Percentiles rank a stretch among this genome's conserved stretches.
phyloP scores from a whole-genome alignment of 805 yeast genomes.

The Saccharomyces kudriavzevii region DNA sequence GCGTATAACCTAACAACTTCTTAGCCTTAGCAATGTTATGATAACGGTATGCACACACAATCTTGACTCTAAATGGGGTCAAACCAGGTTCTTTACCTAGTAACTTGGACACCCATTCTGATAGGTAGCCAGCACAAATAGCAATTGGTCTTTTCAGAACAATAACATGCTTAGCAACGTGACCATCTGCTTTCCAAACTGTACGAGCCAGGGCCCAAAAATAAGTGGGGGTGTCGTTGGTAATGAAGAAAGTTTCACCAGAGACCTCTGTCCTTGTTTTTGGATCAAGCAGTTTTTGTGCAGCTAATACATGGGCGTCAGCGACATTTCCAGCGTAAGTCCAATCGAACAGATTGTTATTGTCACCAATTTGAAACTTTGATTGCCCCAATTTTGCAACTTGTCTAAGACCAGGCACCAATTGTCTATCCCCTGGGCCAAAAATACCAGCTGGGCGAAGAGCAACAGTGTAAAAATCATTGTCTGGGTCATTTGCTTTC shows the following conservation, averaged over 20 bases:
- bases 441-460: constrained; percentile 96
- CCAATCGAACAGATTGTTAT: constrained; percentile 90
- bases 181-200: constrained; percentile 95
- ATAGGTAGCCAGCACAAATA: constrained; percentile 67
- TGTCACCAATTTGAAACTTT: constrained; percentile 89
- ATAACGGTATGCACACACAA: constrained; percentile 88
- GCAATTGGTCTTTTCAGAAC: constrained; percentile 72
- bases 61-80: constrained; percentile 88
- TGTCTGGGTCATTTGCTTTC: constrained; percentile 53
- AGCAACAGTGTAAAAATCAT: constrained; percentile 66
- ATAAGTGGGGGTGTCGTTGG: constrained; percentile 90
- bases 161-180: constrained; percentile 58
- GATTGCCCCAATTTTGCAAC: constrained; percentile 82
- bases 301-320: constrained; percentile 90
- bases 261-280: constrained; percentile 42
- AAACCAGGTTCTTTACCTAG: constrained; percentile 84
- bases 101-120: constrained; percentile 64
- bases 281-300: constrained; percentile 56
- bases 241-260: constrained; percentile 83
- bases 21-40: constrained; percentile 89
- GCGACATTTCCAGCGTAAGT: constrained; percentile 98
- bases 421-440: constrained; percentile 97
- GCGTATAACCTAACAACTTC: constrained; percentile 63
- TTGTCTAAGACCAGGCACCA: constrained; percentile 83
- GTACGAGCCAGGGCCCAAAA: constrained; percentile 96